These are phyloP conservation scores for Lodderomyces orthopsilosis DNA, from an alignment of 1,139 yeast genomes.

Conservation along the genomic window DNA sequence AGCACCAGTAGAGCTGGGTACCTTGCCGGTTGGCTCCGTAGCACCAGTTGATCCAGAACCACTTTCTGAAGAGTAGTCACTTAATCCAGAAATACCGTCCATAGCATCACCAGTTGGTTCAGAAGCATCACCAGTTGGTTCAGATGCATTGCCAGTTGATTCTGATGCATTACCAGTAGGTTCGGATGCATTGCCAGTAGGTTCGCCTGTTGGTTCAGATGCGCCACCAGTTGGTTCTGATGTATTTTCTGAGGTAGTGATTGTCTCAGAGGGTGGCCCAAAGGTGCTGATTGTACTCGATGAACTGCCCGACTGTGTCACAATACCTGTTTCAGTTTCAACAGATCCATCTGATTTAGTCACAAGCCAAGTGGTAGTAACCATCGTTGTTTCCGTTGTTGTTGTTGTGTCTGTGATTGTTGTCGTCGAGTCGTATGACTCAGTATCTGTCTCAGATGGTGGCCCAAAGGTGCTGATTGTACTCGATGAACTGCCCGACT, in stretches of 20 bases:
- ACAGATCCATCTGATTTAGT: slow-evolving; percentile 18
- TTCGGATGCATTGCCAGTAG: background rate
- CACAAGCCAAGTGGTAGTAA: slow-evolving; percentile 19
- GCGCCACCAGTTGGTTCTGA: slow-evolving; percentile 1
- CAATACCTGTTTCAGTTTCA: slow-evolving; percentile 17
- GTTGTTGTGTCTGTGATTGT: slow-evolving; percentile 1
- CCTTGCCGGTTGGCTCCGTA: background rate
- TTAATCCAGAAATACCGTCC: too few species aligned
- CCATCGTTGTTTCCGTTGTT: slow-evolving; percentile 14
- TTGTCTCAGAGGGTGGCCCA: slow-evolving; percentile 4
- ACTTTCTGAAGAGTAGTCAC: too few species aligned
- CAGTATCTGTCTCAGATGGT: too few species aligned
- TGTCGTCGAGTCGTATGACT: slow-evolving; percentile 14
- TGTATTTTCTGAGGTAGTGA: background rate
- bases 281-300: slow-evolving; percentile 5
- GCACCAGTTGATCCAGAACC: background rate
- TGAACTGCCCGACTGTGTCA: slow-evolving; percentile 9
- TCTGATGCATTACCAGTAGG: background rate
- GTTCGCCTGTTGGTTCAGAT: background rate
- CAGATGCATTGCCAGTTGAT: background rate
- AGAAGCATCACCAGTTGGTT: background rate
- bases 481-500: too few species aligned
- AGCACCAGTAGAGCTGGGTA: background rate
- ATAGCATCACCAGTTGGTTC: background rate
- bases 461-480: too few species aligned